A percentile compares a stretch with the other conserved stretches of the same genome.
Conservation (phyloP, 306 rosid species). For the Fragaria nilgerrensis region DNA sequence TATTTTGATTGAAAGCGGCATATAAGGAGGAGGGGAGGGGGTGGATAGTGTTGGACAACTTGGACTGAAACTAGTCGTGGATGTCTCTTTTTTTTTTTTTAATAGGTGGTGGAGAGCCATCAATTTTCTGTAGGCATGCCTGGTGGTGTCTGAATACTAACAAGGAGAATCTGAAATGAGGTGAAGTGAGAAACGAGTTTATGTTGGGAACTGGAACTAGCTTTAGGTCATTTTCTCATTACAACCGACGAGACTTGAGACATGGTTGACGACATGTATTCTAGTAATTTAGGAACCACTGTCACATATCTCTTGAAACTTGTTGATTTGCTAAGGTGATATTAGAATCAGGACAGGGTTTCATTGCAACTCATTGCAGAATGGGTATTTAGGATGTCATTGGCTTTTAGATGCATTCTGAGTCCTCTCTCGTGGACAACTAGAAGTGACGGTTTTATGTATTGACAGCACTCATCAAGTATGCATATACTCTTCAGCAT, state of each 20-base stretch:
- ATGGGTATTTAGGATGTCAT: background rate
- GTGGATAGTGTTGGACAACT: background rate
- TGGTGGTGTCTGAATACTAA: background rate
- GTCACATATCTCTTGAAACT: background rate
- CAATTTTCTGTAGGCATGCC: background rate
- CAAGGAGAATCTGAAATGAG: background rate
- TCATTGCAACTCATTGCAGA: background rate
- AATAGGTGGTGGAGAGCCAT: background rate
- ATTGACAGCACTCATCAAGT: background rate
- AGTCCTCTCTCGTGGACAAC: background rate
- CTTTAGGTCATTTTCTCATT: background rate
- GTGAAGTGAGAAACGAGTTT: background rate
- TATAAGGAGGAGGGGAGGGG: background rate
- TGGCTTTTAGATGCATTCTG: background rate
- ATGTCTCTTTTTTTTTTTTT: background rate
- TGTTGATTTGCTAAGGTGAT: background rate
- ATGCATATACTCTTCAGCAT: background rate
- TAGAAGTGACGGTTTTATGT: background rate
- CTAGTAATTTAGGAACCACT: background rate
- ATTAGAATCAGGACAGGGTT: background rate
- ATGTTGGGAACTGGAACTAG: background rate
- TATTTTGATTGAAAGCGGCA: background rate
- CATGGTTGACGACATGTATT: background rate
- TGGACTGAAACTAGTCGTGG: background rate
- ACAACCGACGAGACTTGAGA: background rate